A percentile compares a stretch with the other conserved stretches of the same genome.
Evolutionary conservation across 495 filamentous ascomycete species (phyloP).

Genomic region (Staphylotrichum tortipilum): DNA sequence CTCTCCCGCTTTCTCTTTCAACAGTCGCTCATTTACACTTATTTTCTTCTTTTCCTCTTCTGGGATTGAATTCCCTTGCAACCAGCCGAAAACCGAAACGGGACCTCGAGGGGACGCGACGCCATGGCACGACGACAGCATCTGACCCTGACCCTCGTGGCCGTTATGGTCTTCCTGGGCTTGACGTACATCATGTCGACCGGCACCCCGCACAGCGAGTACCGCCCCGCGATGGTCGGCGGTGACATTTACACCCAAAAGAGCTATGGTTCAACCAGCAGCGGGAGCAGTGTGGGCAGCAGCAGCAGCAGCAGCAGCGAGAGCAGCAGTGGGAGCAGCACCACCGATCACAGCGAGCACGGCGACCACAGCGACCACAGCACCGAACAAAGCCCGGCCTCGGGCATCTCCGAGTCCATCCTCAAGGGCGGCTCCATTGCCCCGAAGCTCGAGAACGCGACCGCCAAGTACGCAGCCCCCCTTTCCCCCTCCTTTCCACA

Average conservation of each 20-base stretch:
- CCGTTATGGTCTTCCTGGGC: conserved; percentile 26
- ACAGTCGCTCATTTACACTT: not conserved
- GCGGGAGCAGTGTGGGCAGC: too few species aligned
- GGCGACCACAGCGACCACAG: too few species aligned
- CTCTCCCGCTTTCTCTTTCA: not conserved
- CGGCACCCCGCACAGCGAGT: not conserved
- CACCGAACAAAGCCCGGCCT: conserved; percentile 16
- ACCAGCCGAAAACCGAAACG: not conserved
- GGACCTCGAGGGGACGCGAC: too few species aligned
- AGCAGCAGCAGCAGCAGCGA: conserved; percentile 2
- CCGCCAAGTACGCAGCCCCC: conserved; percentile 54
- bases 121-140: conserved; percentile 40
- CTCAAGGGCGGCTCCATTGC: conserved; percentile 76
- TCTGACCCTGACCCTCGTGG: conserved; percentile 30
- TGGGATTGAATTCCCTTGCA: not conserved
- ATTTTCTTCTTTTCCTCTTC: not conserved
- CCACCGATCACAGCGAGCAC: too few species aligned
- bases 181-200: conserved; percentile 32
- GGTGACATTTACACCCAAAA: not conserved
- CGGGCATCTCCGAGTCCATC: conserved; percentile 28
- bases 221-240: not conserved
- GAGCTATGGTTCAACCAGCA: not conserved
- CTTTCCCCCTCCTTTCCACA: not conserved
- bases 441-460: conserved; percentile 86
- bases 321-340: not conserved